Evolutionary conservation across 371 early-diverging fungal species (phyloP), one percentile per base, ranked within the genome.

Genomic region (Mucor plumbeus): DNA sequence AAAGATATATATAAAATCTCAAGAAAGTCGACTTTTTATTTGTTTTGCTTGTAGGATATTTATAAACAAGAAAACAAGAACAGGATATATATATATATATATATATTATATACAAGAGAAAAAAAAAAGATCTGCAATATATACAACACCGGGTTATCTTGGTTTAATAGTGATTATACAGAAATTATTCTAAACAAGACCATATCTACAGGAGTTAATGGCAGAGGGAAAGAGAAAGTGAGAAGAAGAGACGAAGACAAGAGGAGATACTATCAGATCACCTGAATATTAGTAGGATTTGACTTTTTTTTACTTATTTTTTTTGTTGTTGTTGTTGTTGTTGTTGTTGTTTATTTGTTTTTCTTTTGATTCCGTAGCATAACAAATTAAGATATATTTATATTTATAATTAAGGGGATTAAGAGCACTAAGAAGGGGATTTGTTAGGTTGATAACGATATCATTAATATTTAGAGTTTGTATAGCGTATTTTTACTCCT

Each of bases 311-410:
- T n/a, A n/a, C 26, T 26, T 50, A 48, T 17, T 44, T 17, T n/a
- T n/a, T 10, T 17, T 44, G 44, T 47, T 19, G 47, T 19, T 47
- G 47, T 21, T 26, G 48, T 26, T 26, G 50, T 26, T 50, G 50
- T 19, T 21, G 21, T 17, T 44, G 44, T 44, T 40, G 11, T 56
- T 60, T 21, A 21, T 35, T 15, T 53, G 63, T 48, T 62, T 34
- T 36, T 50, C 31, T 62, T 11, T 19, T 50, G 50, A 50, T 62
- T 62, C 38, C 53, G 61, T 61, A 61, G 47, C 47, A 61, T 61
- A 41, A 61, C 47, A 61, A 41, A 60, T 31, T 21, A 31, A 48
- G 47, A 34, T 61, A 48, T 61, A 61, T 38, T 55, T 55, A 55
- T 55, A 34, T 47, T 47, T 47, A n/a, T n/a, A 55, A 21, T 50